A percentile compares a stretch with the other conserved stretches of the same genome.
These are phyloP conservation scores for Pterulicium gracile DNA, from an alignment of 1,284 basidiomycete species.

Conservation along the genomic window DNA sequence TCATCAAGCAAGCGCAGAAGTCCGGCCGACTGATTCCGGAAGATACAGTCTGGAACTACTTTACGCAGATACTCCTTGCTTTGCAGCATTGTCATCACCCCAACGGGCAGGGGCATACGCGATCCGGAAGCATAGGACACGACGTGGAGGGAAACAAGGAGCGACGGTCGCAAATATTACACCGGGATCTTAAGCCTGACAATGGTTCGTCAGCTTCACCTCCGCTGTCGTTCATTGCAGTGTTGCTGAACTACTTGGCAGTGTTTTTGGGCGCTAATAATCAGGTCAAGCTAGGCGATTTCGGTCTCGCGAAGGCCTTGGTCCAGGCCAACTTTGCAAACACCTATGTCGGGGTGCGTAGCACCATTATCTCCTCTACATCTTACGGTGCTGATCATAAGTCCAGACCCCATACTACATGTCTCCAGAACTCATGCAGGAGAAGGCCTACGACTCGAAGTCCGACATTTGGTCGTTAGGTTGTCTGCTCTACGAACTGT, in stretches of 20 bases:
- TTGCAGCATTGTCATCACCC: conserved; percentile 88
- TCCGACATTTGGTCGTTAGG: conserved; percentile 98
- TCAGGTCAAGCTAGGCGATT: conserved; percentile 89
- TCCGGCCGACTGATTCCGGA: conserved; percentile 69
- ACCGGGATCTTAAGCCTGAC: conserved; percentile 94
- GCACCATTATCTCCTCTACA: too few relatives aligned
- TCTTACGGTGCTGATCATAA: conserved; percentile 2
- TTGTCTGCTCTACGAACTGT: conserved; percentile 93
- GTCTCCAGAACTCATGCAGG: conserved; percentile 95
- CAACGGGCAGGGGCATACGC: conserved; percentile 38
- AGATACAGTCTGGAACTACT: conserved; percentile 91
- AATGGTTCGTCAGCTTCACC: conserved; percentile 59
- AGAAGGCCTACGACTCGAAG: conserved; percentile 93
- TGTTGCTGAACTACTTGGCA: conserved; percentile 18
- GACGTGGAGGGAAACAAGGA: conserved; percentile 32
- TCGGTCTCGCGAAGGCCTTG: conserved; percentile 90
- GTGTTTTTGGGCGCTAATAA: conserved; percentile 78
- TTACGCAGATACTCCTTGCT: conserved; percentile 88
- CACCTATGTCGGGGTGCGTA: conserved; percentile 89
- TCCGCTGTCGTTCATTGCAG: not conserved
- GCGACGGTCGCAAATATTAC: conserved; percentile 71
- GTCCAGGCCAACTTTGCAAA: conserved; percentile 81
- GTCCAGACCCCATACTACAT: conserved; percentile 93
- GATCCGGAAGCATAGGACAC: conserved; percentile 29
- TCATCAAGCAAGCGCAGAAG: conserved; percentile 74